These are phyloP conservation scores for Populus hybrid DNA, from an alignment of 441 rosid species.

Conservation along the genomic window DNA sequence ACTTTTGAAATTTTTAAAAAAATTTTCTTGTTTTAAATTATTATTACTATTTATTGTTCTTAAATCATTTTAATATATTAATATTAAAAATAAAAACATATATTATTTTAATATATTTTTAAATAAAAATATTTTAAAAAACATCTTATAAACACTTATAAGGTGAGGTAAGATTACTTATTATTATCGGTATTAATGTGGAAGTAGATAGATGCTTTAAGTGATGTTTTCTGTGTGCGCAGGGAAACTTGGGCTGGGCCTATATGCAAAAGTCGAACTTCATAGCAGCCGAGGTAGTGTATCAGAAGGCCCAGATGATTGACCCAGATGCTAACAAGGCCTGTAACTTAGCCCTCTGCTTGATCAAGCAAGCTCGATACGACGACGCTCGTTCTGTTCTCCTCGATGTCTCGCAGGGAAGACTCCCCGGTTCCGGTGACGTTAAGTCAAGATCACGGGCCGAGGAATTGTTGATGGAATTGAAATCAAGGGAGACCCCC, in stretches of 20 bases:
- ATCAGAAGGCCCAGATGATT: conserved; percentile 74
- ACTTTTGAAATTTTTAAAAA: no score
- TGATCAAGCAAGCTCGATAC: conserved; percentile 61
- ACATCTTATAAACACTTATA: no score
- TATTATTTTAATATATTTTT: no score
- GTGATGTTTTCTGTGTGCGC: not conserved
- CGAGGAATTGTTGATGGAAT: conserved; percentile 48
- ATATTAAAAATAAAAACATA: no score
- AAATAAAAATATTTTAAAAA: no score
- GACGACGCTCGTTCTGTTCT: conserved; percentile 51
- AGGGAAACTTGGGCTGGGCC: conserved; percentile 98
- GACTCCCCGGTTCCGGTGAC: conserved; percentile 57
- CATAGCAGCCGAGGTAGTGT: conserved; percentile 76
- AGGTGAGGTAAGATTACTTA: no score
- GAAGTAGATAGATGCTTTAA: no score
- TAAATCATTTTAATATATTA: no score
- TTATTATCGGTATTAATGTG: no score
- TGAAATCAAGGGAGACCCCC: conserved; percentile 33
- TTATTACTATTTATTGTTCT: no score
- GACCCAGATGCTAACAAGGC: conserved; percentile 73
- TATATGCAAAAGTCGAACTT: conserved; percentile 83
- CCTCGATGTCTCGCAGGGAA: conserved; percentile 28
- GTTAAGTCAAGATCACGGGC: conserved; percentile 56
- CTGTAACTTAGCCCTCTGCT: conserved; percentile 63
- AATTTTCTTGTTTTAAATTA: no score